These are phyloP conservation scores for Fusarium xylarioides DNA, from an alignment of 2,329 filamentous ascomycete species.

Conservation along the genomic window DNA sequence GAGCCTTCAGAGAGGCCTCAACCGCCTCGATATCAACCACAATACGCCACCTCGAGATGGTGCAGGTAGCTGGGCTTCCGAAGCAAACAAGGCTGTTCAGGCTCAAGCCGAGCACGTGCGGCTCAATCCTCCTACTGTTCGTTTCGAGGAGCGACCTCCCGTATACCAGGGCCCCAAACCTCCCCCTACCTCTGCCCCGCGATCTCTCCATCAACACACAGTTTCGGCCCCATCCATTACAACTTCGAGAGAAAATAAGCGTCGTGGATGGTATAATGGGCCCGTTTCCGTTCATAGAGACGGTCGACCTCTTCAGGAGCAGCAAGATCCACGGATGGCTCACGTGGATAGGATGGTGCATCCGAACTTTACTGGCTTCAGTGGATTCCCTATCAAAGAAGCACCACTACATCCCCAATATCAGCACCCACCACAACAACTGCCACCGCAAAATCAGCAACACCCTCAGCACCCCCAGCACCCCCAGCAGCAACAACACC, in stretches of 20 bases:
- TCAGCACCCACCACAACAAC: constrained; percentile 11
- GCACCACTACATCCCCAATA: constrained; percentile 43
- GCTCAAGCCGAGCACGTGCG: constrained; percentile 63
- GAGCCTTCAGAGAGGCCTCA: constrained; percentile 72
- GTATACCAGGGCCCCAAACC: constrained; percentile 45
- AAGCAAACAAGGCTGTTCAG: constrained; percentile 64
- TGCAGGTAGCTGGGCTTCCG: constrained; percentile 65
- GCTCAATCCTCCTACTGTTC: constrained; percentile 57
- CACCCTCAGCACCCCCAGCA: constrained; percentile 23
- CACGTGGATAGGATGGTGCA: constrained; percentile 67
- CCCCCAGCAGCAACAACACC: constrained; percentile 36
- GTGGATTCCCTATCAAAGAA: constrained; percentile 58
- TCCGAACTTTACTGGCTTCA: constrained; percentile 63
- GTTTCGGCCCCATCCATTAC: constrained; percentile 66
- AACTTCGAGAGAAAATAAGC: constrained; percentile 68
- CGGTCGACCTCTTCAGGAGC: constrained; percentile 40
- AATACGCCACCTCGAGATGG: constrained; percentile 61
- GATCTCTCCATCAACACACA: constrained; percentile 63
- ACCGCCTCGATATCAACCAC: constrained; percentile 70
- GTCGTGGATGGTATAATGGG: constrained; percentile 77
- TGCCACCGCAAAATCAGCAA: constrained; percentile 18
- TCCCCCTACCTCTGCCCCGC: constrained; percentile 43
- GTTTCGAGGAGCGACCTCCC: constrained; percentile 62
- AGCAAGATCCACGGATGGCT: constrained; percentile 48
- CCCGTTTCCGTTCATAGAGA: constrained; percentile 53